A percentile compares a stretch with the other conserved stretches of the same genome.
Conservation (phyloP, 306 rosid genomes). For the Spatholobus suberectus region DNA sequence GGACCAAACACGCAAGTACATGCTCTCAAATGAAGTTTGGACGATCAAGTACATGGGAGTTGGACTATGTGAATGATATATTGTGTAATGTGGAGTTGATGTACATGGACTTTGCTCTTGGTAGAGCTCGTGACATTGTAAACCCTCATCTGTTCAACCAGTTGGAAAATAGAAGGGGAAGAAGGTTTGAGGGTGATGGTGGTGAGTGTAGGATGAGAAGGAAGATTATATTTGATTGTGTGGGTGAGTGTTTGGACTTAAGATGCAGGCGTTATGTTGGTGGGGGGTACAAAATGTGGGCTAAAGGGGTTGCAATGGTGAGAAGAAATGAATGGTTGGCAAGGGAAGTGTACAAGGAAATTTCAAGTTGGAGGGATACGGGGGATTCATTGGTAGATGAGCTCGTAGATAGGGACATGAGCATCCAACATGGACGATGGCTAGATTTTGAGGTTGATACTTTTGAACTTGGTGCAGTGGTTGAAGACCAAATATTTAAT, state of each 20-base stretch:
- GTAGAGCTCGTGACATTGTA: slow-evolving; percentile 58
- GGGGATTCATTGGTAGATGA: slow-evolving; percentile 83
- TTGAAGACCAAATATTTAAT: slow-evolving; percentile 59
- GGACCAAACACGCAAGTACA: slow-evolving; percentile 1
- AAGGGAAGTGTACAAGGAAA: slow-evolving; percentile 65
- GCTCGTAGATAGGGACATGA: slow-evolving; percentile 79
- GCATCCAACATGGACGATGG: slow-evolving; percentile 69
- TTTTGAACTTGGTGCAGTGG: slow-evolving; percentile 55
- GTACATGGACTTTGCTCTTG: slow-evolving; percentile 66
- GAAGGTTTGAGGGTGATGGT: slow-evolving; percentile 40
- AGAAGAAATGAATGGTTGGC: slow-evolving; percentile 64
- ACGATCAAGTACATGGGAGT: slow-evolving; percentile 55
- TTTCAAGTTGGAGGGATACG: slow-evolving; percentile 63
- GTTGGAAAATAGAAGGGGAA: slow-evolving; percentile 61
- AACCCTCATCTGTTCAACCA: slow-evolving; percentile 70
- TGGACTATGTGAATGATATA: slow-evolving; percentile 63
- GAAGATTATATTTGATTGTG: slow-evolving; percentile 70
- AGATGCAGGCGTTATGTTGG: slow-evolving; percentile 57
- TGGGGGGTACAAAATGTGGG: slow-evolving; percentile 73
- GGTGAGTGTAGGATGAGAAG: slow-evolving; percentile 54
- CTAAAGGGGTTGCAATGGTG: slow-evolving; percentile 64
- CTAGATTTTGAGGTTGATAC: slow-evolving; percentile 60
- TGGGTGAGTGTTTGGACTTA: slow-evolving; percentile 72
- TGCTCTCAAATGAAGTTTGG: slow-evolving; percentile 15
- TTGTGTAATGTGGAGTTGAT: slow-evolving; percentile 62